These are phyloP conservation scores for Carex cristatella DNA, from an alignment of 176 grass and related monocot genomes.

Conservation along the genomic window DNA sequence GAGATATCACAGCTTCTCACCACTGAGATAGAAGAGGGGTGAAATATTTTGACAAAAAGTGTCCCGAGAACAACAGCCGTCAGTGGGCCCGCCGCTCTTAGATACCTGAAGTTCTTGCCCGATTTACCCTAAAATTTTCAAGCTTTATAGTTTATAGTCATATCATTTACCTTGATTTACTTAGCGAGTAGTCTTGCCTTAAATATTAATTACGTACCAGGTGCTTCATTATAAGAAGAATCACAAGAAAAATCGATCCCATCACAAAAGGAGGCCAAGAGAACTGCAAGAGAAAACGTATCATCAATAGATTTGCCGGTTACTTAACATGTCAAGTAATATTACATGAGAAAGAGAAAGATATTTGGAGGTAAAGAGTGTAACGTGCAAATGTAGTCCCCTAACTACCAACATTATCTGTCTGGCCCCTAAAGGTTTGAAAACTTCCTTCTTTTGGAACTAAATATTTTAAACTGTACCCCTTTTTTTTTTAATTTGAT, in stretches of 20 bases:
- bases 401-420: not conserved
- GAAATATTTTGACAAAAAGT: constrained; percentile 85
- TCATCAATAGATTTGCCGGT: not conserved
- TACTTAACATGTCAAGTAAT: not conserved
- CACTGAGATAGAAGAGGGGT: constrained; percentile 77
- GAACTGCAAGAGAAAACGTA: constrained; percentile 52
- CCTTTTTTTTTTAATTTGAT: no score
- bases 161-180: not conserved
- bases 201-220: constrained; percentile 41
- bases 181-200: not conserved
- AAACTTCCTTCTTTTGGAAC: not conserved
- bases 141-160: constrained; percentile 1
- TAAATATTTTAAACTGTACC: not conserved
- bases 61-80: constrained; percentile 88
- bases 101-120: constrained; percentile 50
- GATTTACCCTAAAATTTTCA: constrained; percentile 75
- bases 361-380: not conserved
- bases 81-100: constrained; percentile 82
- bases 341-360: not conserved
- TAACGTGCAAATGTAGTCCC: not conserved
- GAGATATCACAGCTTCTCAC: constrained; percentile 40
- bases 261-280: constrained; percentile 87
- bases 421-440: not conserved
- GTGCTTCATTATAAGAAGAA: constrained; percentile 86
- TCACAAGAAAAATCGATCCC: constrained; percentile 65